These are phyloP conservation scores for Pseudozyma pruni DNA, from an alignment of 1,284 basidiomycete species.

Conservation along the genomic window DNA sequence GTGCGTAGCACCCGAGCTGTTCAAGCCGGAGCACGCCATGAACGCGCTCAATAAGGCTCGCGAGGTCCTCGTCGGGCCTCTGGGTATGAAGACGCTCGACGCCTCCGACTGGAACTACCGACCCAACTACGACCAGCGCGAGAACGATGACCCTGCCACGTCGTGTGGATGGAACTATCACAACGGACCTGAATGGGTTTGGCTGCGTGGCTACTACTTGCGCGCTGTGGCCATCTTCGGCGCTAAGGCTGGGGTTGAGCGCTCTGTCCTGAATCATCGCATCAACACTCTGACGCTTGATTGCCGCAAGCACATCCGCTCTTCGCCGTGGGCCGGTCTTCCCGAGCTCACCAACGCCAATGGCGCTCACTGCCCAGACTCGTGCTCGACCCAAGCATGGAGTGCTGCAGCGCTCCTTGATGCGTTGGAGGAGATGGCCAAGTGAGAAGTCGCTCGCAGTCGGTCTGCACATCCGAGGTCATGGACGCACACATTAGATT, in stretches of 20 bases:
- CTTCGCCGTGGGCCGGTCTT: constrained; percentile 58
- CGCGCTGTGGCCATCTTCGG: constrained; percentile 77
- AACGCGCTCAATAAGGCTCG: constrained; percentile 69
- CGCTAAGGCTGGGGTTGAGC: constrained; percentile 29
- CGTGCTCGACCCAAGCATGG: constrained; percentile 64
- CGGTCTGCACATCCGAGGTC: too few species aligned
- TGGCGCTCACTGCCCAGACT: constrained; percentile 56
- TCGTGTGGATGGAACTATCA: constrained; percentile 62
- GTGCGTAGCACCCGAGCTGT: constrained; percentile 95
- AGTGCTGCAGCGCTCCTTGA: constrained; percentile 58
- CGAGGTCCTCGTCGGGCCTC: constrained; percentile 49
- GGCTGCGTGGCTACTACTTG: constrained; percentile 94
- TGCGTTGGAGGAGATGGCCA: constrained; percentile 53
- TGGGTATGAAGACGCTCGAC: constrained; percentile 64
- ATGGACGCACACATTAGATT: too few species aligned
- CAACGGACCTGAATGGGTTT: constrained; percentile 88
- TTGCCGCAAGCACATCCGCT: constrained; percentile 52
- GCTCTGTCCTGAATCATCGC: constrained; percentile 45
- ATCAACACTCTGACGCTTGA: constrained; percentile 51
- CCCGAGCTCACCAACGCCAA: constrained; percentile 62
- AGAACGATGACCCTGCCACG: constrained; percentile 47
- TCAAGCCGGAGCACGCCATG: constrained; percentile 82
- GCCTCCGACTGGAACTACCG: constrained; percentile 61
- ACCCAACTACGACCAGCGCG: constrained; percentile 59
- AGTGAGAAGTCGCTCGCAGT: constrained; percentile 13